phyloP scores from a whole-genome alignment of 352 stramenopile species.

The Pythium aristosporum region DNA sequence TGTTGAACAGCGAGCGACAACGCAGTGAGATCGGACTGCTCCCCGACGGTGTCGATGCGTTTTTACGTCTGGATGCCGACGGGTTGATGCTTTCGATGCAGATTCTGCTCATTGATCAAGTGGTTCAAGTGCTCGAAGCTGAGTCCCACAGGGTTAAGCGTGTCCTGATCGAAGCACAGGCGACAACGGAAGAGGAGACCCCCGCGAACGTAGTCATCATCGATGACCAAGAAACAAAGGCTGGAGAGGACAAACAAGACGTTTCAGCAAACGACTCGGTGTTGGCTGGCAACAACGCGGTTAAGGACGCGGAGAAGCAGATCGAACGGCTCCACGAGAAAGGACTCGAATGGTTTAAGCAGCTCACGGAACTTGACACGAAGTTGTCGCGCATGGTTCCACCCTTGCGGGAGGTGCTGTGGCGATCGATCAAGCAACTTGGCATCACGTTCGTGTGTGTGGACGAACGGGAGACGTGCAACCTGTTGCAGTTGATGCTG shows the following conservation, averaged over 20 bases:
- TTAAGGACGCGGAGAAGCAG: constrained; percentile 28
- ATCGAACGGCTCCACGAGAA: constrained; percentile 60
- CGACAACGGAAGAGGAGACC: constrained; percentile 2
- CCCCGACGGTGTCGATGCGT: constrained; percentile 45
- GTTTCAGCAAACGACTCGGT: background rate
- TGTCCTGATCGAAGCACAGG: constrained; percentile 14
- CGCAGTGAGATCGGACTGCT: constrained; percentile 17
- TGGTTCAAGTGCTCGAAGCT: constrained; percentile 57
- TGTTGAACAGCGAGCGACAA: constrained; percentile 22
- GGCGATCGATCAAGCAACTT: constrained; percentile 80
- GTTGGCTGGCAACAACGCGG: background rate
- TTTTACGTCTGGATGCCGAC: constrained; percentile 66
- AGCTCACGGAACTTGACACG: constrained; percentile 76
- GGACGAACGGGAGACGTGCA: constrained; percentile 80
- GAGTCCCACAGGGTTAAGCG: constrained; percentile 47
- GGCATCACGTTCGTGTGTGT: constrained; percentile 78
- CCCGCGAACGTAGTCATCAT: background rate
- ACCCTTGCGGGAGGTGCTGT: constrained; percentile 78
- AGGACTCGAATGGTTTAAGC: constrained; percentile 80
- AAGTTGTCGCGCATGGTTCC: constrained; percentile 82
- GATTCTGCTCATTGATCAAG: constrained; percentile 79
- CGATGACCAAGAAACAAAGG: background rate
- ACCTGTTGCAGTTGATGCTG: constrained; percentile 80
- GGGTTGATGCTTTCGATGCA: constrained; percentile 74
- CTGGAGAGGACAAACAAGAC: constrained; percentile 1